These are phyloP conservation scores for Chimonanthus salicifolius DNA, from an alignment of 164 flowering plant genomes.

Conservation along the genomic window DNA sequence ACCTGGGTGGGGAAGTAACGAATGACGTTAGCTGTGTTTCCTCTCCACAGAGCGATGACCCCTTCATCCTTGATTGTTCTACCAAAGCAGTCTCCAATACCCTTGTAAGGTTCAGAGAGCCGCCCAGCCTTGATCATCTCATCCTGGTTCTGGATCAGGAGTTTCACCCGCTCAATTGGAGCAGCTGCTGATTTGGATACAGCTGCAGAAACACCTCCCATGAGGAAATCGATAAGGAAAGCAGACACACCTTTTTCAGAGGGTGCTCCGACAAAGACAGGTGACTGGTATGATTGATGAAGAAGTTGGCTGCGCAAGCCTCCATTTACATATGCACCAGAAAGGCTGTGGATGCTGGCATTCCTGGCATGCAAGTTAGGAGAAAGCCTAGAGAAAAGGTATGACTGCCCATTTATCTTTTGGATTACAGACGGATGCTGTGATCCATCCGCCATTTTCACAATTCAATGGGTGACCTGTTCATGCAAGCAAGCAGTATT, in stretches of 20 bases:
- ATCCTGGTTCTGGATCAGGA: constrained; percentile 18
- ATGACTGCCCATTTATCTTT: constrained; percentile 5
- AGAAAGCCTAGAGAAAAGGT: constrained; percentile 5
- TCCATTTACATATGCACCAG: constrained; percentile 9
- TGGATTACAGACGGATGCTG: constrained; percentile 7
- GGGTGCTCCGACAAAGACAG: constrained; percentile 8
- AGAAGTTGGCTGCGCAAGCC: constrained; percentile 3
- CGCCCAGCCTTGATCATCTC: constrained; percentile 20
- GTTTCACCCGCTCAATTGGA: constrained; percentile 53
- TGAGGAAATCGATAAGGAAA: constrained; percentile 12
- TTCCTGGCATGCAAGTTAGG: not conserved
- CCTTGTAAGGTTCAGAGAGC: constrained; percentile 19
- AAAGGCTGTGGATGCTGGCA: constrained; percentile 1
- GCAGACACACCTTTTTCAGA: constrained; percentile 6
- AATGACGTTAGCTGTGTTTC: constrained; percentile 19
- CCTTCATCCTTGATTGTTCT: constrained; percentile 18
- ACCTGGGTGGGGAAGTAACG: constrained; percentile 23
- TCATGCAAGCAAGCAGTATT: too few species aligned
- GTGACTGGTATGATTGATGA: not conserved
- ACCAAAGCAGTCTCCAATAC: constrained; percentile 15
- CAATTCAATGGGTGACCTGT: not conserved
- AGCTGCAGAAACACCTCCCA: constrained; percentile 42
- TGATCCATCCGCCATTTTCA: constrained; percentile 5
- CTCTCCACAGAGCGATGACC: constrained; percentile 9
- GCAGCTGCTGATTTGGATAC: constrained; percentile 60